Evolutionary conservation across 1,284 basidiomycete species (phyloP), one percentile per base, ranked within the genome.

Genomic region (Ceratobasidium sp.): DNA sequence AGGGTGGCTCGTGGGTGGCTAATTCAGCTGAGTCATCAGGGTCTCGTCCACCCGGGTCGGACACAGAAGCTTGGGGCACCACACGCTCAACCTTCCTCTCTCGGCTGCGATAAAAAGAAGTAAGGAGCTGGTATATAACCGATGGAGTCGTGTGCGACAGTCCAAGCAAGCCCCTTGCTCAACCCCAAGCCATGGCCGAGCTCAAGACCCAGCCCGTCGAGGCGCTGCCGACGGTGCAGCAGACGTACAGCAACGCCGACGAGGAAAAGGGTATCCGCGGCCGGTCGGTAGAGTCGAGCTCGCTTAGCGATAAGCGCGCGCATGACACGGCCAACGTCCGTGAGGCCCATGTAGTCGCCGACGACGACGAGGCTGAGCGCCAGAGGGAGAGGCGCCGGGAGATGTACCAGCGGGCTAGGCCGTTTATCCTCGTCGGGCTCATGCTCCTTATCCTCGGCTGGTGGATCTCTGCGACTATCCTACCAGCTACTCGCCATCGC

Each of bases 391-490:
- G 20, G 48, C 61, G 71, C 23, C 28, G 44, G 20, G 33, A 28
- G 7, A 40, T 13, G 23, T 83, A 83, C 77, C 79, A 79, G 79
- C 83, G 81, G 76, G 78, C 84, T 68, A 84, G 87, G n/a, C 83
- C 84, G 20, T 78, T 88, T 83, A 84, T 91, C 77, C 85, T 94
- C 56, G 83, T 83, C 54, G 88, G 80, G n/a, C 79, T 91, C 0
- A 91, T 90, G 12, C 83, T 86, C 26, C 82, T 91, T 61, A 93
- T 94, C 80, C 85, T 94, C 64, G 93, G 89, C 61, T 94, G 94
- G 94, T 95, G 94, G 94, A 90, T 94, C 68, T 92, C 90, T 78
- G 84, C 93, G 5, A 94, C 89, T 0, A 83, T 94, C 28, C 85
- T 95, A 64, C 82, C 86, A 77, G 90, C 87, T 17, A 95, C 94